Percentiles rank a stretch among this genome's conserved stretches.
Evolutionary conservation across 805 yeast species (phyloP).

Genomic region (Sungouiella blattae): DNA sequence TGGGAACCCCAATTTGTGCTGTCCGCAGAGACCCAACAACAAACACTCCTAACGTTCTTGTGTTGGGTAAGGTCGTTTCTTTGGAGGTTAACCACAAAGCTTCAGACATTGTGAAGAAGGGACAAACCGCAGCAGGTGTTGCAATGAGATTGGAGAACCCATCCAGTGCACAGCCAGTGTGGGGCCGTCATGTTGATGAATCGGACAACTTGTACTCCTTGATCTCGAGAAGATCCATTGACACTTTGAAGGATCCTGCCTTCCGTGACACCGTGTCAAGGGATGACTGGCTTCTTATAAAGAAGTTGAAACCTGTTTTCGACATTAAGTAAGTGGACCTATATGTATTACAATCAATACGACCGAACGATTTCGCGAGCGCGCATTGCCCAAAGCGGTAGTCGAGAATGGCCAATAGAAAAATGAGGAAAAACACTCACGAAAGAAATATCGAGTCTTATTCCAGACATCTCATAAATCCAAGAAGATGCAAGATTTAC

Average conservation of each 20-base stretch:
- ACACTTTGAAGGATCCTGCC: conserved; percentile 97
- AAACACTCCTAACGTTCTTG: conserved; percentile 62
- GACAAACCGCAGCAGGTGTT: conserved; percentile 96
- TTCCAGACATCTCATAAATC: no score
- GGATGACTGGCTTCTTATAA: conserved; percentile 92
- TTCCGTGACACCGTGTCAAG: conserved; percentile 92
- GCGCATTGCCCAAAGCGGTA: conserved; percentile 2
- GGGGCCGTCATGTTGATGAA: conserved; percentile 99
- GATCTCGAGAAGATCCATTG: conserved; percentile 85
- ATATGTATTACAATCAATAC: neutral
- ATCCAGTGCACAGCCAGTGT: conserved; percentile 87
- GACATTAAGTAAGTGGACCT: conserved; percentile 57
- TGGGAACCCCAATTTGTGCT: conserved; percentile 95
- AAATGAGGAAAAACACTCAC: conserved; percentile 6
- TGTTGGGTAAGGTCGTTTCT: conserved; percentile 88
- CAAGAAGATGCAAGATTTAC: conserved; percentile 74
- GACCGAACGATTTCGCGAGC: neutral
- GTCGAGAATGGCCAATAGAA: conserved; percentile 15
- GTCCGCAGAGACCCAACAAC: conserved; percentile 87
- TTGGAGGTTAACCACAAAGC: conserved; percentile 94
- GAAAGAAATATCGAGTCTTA: no score
- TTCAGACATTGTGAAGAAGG: conserved; percentile 76
- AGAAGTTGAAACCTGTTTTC: conserved; percentile 82
- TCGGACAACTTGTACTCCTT: conserved; percentile 86
- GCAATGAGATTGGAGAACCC: conserved; percentile 96